phyloP scores from a whole-genome alignment of 768 basidiomycete species.

The Kwoniella botswanensis region DNA sequence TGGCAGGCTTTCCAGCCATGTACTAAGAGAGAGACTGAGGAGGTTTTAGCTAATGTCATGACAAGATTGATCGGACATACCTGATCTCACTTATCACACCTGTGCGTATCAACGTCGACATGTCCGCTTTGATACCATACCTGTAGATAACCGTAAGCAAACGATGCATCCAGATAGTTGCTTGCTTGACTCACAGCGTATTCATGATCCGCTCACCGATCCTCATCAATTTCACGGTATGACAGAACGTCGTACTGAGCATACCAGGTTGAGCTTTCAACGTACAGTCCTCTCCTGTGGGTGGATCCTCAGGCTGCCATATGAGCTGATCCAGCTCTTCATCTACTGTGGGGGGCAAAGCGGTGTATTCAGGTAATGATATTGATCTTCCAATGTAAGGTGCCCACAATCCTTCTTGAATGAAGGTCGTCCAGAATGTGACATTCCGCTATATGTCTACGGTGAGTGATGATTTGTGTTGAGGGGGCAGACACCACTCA shows the following conservation, averaged over 20 bases:
- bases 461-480: not conserved
- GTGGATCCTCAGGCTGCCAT: conserved; percentile 25
- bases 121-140: conserved; percentile 45
- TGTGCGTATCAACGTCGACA: conserved; percentile 29
- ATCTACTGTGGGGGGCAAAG: conserved; percentile 38
- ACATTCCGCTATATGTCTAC: conserved; percentile 32
- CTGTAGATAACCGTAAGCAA: conserved; percentile 14
- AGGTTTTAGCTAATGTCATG: not conserved
- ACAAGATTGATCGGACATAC: conserved; percentile 21
- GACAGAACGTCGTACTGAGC: conserved; percentile 47
- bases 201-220: conserved; percentile 50
- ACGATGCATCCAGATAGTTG: not conserved
- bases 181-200: conserved; percentile 37
- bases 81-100: conserved; percentile 47
- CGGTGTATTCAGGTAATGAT: conserved; percentile 42
- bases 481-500: conserved; percentile 13
- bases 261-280: conserved; percentile 38
- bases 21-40: conserved; percentile 39
- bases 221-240: conserved; percentile 48
- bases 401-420: conserved; percentile 50
- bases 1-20: conserved; percentile 47
- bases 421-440: conserved; percentile 50
- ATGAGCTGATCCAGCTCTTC: conserved; percentile 39
- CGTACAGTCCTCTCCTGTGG: conserved; percentile 9
- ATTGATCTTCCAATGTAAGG: conserved; percentile 48